Conservation (phyloP, 2,329 filamentous ascomycete genomes). For the Botrytis fragariae region DNA sequence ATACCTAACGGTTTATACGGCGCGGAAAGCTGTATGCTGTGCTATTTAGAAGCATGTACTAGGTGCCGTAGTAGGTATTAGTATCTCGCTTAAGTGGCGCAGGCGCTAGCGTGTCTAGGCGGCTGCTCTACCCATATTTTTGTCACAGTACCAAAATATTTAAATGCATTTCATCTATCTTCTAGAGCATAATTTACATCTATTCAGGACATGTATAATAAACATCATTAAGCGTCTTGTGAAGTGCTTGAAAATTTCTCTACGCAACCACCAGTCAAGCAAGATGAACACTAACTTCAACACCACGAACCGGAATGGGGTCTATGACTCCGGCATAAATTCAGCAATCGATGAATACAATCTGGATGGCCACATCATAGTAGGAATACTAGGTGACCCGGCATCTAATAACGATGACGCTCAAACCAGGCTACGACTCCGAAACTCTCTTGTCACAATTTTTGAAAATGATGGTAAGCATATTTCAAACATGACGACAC, state of each 20-base stretch:
- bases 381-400: neutral
- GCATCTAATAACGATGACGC: neutral
- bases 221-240: neutral
- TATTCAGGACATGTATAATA: too few relatives aligned
- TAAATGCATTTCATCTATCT: neutral
- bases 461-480: neutral
- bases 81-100: neutral
- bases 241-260: neutral
- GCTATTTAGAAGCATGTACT: neutral
- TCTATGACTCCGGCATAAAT: neutral
- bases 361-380: accelerated
- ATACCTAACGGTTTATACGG: accelerated
- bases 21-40: too few relatives aligned
- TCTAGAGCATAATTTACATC: neutral
- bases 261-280: neutral
- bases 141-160: neutral
- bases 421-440: neutral
- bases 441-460: neutral
- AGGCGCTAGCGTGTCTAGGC: too few relatives aligned
- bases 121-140: neutral
- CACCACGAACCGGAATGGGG: neutral
- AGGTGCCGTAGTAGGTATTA: neutral
- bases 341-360: neutral
- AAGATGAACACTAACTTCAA: neutral
- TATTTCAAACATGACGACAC: accelerated